Base-by-base conservation (phyloP, 2,329 filamentous ascomycete species). In the Fusarium sulawesiense region DNA sequence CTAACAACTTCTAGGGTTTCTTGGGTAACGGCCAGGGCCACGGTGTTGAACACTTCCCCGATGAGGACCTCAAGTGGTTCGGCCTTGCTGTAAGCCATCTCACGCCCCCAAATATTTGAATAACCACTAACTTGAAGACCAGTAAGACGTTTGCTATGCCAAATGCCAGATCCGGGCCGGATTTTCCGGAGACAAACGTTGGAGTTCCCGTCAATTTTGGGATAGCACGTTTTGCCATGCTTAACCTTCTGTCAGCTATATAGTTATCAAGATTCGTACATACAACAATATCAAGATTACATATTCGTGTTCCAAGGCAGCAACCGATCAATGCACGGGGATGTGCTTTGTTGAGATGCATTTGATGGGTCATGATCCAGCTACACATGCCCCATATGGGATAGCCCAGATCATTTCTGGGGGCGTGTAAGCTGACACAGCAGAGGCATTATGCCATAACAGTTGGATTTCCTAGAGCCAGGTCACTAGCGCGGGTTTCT, bases 51-150 rank as follows among this genome's bases (percentile, higher is more conserved):
- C 60, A 64, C 40, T 64, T 64, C 23, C 58, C 60, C 7, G 60
- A 64, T 12, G 51, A 64, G 8, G 60, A 64, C 18, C 29, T 64
- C 5, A 56, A 64, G 60, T 64, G 45, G 34, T 64, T 64, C 13
- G 60, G 59, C 5, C 21, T 64, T 27, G 60, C n/a, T 34, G 60
- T 64, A 56, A 56, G 60, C 47, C 11, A 30, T 20, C 6, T 20
- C 4, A 14, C 23, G 9, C 1, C 13, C 32, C 23, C 4, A n/a
- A 6, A 13, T 8, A 13, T 13, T 11, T 14, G 2, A 4, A 7
- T 4, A 21, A 6, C 9, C n/a, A 25, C 53, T 60, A 21, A 60
- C 13, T 7, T 9, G 6, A 12, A 6, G 9, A 12, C n/a, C 4
- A 60, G 57, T 60, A 47, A 60, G 4, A 3, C 10, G 3, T 0